Evolutionary conservation across 495 filamentous ascomycete genomes (phyloP).

Genomic region (Daldinia childiae): DNA sequence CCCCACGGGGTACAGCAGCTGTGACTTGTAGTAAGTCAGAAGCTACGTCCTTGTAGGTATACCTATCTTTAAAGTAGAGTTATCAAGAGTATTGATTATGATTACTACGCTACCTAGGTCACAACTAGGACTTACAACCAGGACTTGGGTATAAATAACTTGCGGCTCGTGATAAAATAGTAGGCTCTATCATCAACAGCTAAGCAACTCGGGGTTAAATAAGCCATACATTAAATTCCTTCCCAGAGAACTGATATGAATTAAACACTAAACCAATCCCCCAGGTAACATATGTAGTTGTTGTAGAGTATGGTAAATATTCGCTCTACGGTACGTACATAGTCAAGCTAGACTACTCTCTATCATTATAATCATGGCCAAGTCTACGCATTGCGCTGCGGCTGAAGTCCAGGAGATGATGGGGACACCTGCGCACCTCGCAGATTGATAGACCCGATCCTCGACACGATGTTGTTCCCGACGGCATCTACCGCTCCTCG

Average conservation of each 20-base stretch:
- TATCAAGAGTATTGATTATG: too few relatives aligned
- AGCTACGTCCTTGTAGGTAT: background rate
- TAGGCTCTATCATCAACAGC: background rate
- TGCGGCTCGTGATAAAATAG: background rate
- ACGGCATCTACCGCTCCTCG: constrained; percentile 96
- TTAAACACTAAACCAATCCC: constrained; percentile 13
- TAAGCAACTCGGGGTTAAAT: constrained; percentile 4
- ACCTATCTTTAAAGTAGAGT: too few relatives aligned
- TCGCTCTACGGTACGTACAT: background rate
- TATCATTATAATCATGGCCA: background rate
- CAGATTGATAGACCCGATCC: constrained; percentile 80
- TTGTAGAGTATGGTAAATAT: background rate
- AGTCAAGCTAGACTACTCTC: background rate
- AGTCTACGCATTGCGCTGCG: constrained; percentile 36
- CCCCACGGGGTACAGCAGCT: background rate
- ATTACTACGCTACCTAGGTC: too few relatives aligned
- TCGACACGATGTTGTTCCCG: constrained; percentile 86
- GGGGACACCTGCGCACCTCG: constrained; percentile 46
- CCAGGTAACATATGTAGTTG: background rate
- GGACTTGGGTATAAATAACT: background rate
- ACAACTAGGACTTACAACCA: too few relatives aligned
- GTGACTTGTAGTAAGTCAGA: background rate
- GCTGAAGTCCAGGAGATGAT: constrained; percentile 37
- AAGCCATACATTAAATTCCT: constrained; percentile 23
- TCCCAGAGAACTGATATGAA: constrained; percentile 28